A percentile compares a stretch with the other conserved stretches of the same genome.
phyloP scores from a whole-genome alignment of 176 grass and related monocot genomes.

The Bonia amplexicaulis region DNA sequence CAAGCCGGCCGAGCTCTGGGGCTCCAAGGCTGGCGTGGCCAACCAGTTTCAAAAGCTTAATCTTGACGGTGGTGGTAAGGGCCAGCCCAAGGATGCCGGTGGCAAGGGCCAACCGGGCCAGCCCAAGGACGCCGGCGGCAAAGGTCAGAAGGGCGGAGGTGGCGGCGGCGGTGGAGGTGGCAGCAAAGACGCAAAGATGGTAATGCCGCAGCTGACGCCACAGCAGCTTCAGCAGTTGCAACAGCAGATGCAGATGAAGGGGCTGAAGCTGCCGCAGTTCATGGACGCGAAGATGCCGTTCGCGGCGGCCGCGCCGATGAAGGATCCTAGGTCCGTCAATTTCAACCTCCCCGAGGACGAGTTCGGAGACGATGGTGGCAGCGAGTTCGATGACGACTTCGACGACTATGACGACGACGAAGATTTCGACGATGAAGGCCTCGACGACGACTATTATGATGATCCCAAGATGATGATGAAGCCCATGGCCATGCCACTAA shows the following conservation, averaged over 20 bases:
- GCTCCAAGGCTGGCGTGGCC: conserved; percentile 22
- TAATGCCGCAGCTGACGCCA: conserved; percentile 30
- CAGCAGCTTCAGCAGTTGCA: conserved; percentile 65
- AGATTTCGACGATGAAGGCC: conserved; percentile 42
- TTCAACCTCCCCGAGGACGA: conserved; percentile 44
- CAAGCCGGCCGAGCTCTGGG: conserved; percentile 59
- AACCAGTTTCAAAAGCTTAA: conserved; percentile 42
- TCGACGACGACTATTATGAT: conserved; percentile 53
- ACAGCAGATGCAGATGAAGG: conserved; percentile 67
- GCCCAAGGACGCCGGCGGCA: background rate
- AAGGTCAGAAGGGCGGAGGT: background rate
- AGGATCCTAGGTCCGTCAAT: conserved; percentile 59
- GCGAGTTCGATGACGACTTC: conserved; percentile 59
- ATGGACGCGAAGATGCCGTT: conserved; percentile 61
- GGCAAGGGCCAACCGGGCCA: conserved; percentile 29
- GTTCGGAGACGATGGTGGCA: conserved; percentile 38
- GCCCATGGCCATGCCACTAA: background rate
- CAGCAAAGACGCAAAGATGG: conserved; percentile 21
- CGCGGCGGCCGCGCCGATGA: conserved; percentile 4
- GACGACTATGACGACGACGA: conserved; percentile 53
- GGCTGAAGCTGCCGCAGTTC: conserved; percentile 53
- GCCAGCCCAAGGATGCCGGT: conserved; percentile 14
- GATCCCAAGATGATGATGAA: conserved; percentile 69
- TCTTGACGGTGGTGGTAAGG: conserved; percentile 27
- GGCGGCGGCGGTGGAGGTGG: conserved; percentile 9